These are phyloP conservation scores for Coniochaeta sp. DNA, from an alignment of 2,329 filamentous ascomycete genomes.

Conservation along the genomic window DNA sequence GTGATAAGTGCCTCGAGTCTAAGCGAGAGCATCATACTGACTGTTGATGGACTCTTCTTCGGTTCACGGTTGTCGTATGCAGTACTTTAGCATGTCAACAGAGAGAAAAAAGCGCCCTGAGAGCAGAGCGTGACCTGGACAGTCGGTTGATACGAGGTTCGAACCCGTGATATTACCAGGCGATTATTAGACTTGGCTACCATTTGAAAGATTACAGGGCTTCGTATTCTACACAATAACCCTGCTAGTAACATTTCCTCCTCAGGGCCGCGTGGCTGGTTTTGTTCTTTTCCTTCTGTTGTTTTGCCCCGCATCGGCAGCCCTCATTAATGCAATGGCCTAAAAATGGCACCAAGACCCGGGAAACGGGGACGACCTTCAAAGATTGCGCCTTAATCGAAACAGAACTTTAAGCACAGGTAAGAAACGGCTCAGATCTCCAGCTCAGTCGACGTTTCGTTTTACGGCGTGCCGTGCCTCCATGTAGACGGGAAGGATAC, in stretches of 20 bases:
- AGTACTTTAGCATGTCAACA: no score
- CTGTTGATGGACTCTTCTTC: no score
- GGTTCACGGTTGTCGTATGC: background rate
- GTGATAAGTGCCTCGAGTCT: no score
- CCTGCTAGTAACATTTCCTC: background rate
- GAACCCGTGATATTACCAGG: background rate
- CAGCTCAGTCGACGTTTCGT: background rate
- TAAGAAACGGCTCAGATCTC: no score
- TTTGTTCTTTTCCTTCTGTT: no score
- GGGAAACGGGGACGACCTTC: background rate
- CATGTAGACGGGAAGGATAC: background rate
- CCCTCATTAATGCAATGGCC: background rate
- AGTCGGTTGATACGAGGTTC: background rate
- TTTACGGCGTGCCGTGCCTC: background rate
- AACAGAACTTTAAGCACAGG: background rate
- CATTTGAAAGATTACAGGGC: background rate
- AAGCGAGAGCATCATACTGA: no score
- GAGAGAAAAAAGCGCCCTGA: no score
- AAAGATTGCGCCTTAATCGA: background rate
- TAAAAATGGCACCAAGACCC: background rate
- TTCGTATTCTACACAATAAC: background rate
- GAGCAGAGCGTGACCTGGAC: background rate
- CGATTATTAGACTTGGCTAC: background rate
- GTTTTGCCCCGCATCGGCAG: background rate
- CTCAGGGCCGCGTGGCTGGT: background rate